These are phyloP conservation scores for Chaetomiaceae sp. DNA, from an alignment of 2,329 filamentous ascomycete species.

Conservation along the genomic window DNA sequence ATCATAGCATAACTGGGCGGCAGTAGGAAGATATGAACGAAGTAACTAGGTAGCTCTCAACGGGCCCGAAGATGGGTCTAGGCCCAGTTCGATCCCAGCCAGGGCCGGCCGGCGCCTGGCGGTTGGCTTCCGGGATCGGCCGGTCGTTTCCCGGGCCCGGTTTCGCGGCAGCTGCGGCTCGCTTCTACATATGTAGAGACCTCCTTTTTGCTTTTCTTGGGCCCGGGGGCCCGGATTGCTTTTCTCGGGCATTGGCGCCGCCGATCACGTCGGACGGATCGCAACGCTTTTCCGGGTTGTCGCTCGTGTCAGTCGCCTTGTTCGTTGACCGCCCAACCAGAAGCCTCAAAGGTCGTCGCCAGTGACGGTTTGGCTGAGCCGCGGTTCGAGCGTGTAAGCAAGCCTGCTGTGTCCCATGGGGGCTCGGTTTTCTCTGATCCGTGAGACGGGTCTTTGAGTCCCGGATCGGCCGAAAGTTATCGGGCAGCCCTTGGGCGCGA, in stretches of 20 bases:
- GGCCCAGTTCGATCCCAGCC: too few relatives aligned
- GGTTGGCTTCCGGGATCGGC: conserved; percentile 1
- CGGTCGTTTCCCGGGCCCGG: too few relatives aligned
- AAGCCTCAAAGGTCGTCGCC: not conserved
- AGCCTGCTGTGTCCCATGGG: not conserved
- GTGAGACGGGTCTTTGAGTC: not conserved
- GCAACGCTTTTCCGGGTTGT: not conserved
- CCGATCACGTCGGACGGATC: not conserved
- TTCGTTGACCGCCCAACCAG: not conserved
- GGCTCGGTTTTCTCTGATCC: not conserved
- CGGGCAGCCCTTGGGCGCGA: conserved; percentile 5
- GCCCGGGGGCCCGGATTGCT: not conserved
- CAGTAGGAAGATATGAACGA: too few relatives aligned
- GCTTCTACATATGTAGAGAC: too few relatives aligned
- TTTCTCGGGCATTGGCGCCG: not conserved
- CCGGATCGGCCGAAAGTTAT: conserved; percentile 12
- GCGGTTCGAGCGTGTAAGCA: not conserved
- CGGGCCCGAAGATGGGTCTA: too few relatives aligned
- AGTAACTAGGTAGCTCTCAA: too few relatives aligned
- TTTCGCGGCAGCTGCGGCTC: too few relatives aligned
- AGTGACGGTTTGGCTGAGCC: not conserved
- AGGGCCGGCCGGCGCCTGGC: not conserved
- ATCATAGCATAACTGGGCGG: too few relatives aligned
- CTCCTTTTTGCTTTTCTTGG: not conserved
- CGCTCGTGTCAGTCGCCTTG: not conserved